These are phyloP conservation scores for Xylariaceae sp. DNA, from an alignment of 2,329 filamentous ascomycete genomes.

Conservation along the genomic window DNA sequence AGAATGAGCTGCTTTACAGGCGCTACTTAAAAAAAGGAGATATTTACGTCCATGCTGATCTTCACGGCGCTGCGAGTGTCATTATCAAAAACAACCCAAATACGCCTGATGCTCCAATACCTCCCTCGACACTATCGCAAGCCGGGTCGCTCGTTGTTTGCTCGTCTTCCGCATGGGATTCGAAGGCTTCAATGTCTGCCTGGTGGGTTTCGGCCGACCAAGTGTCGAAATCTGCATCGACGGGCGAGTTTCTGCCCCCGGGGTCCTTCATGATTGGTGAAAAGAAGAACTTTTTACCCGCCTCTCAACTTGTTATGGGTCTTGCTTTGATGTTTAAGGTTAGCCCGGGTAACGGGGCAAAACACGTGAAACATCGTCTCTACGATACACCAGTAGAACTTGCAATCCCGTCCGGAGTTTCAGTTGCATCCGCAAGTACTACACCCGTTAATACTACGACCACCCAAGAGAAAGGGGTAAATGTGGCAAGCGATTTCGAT, in stretches of 20 bases:
- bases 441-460: constrained; percentile 5
- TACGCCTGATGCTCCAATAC: constrained; percentile 78
- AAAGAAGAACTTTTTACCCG: constrained; percentile 86
- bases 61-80: constrained; percentile 78
- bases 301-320: constrained; percentile 80
- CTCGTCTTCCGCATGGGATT: constrained; percentile 89
- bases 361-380: constrained; percentile 69
- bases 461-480: constrained; percentile 26
- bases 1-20: constrained; percentile 89
- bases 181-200: constrained; percentile 89
- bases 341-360: constrained; percentile 78
- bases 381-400: constrained; percentile 28
- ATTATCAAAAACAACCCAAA: constrained; percentile 83
- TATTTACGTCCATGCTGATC: constrained; percentile 84
- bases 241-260: constrained; percentile 72
- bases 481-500: constrained; percentile 33
- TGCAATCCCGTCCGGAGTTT: constrained; percentile 10
- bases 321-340: constrained; percentile 85
- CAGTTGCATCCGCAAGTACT: constrained; percentile 2
- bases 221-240: constrained; percentile 77
- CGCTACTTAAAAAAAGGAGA: constrained; percentile 84
- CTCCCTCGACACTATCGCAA: constrained; percentile 85
- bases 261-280: constrained; percentile 80
- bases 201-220: constrained; percentile 94
- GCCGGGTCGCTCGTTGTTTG: constrained; percentile 82